phyloP scores from a whole-genome alignment of 192 early-diverging fungal species.

The Oehlia diaphana region DNA sequence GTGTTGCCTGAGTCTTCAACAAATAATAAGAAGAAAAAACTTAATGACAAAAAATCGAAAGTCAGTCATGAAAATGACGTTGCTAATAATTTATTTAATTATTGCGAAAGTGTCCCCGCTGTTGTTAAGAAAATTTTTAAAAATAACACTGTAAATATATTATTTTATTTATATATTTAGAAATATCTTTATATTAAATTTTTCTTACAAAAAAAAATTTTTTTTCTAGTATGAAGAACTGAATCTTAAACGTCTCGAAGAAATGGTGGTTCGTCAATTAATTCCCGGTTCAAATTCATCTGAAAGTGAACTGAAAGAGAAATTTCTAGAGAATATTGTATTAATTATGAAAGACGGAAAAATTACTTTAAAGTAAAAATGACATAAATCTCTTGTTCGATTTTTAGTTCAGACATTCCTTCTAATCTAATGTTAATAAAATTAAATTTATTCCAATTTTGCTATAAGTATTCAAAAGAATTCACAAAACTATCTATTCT shows the following conservation, averaged over 20 bases:
- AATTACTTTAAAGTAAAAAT: background rate
- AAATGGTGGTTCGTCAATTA: background rate
- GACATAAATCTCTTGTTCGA: background rate
- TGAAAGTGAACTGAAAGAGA: background rate
- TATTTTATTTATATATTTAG: background rate
- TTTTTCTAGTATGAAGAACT: background rate
- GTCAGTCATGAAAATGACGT: background rate
- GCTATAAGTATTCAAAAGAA: background rate
- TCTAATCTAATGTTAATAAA: background rate
- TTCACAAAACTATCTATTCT: background rate
- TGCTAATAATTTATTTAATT: background rate
- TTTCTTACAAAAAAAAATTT: background rate
- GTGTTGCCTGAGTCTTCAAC: background rate
- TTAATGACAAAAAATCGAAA: background rate
- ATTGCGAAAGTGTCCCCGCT: background rate
- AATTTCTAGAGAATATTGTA: background rate
- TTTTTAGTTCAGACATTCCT: background rate
- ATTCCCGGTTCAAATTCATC: background rate
- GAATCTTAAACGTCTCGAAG: background rate
- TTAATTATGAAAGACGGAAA: background rate
- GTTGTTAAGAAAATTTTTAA: background rate
- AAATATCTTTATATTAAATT: background rate
- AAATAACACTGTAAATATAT: background rate
- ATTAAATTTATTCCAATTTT: background rate
- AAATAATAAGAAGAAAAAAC: background rate